Conservation (phyloP, 2,329 filamentous ascomycete genomes). For the Didymella exigua region DNA sequence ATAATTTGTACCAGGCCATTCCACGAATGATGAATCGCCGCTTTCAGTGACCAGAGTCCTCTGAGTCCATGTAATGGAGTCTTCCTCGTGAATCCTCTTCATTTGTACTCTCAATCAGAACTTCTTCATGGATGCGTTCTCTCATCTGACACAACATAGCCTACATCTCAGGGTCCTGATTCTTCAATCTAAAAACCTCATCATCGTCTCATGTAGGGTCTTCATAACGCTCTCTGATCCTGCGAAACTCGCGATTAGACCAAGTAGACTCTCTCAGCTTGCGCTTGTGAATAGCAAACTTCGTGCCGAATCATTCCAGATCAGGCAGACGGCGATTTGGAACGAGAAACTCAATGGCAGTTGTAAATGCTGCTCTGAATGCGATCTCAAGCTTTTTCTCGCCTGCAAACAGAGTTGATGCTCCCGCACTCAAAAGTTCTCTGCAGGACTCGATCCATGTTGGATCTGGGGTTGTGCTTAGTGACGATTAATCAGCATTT, state of each 20-base stretch:
- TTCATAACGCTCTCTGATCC: too few species aligned
- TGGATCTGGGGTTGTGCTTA: not conserved
- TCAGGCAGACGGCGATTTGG: too few species aligned
- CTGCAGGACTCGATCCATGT: not conserved
- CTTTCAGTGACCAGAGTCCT: not conserved
- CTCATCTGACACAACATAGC: too few species aligned
- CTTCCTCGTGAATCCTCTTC: not conserved
- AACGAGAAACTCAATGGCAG: too few species aligned
- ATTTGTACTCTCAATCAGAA: not conserved
- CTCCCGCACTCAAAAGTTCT: not conserved
- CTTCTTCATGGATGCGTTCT: not conserved
- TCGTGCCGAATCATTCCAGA: too few species aligned
- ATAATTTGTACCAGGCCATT: not conserved
- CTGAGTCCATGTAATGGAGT: not conserved
- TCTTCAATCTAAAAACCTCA: too few species aligned
- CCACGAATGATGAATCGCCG: not conserved
- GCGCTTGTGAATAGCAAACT: too few species aligned
- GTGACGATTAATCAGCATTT: not conserved
- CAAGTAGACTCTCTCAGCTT: too few species aligned
- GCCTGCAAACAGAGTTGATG: not conserved
- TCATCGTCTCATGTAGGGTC: too few species aligned
- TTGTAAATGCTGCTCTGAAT: too few species aligned
- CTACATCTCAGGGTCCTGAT: too few species aligned
- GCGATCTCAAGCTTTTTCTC: not conserved
- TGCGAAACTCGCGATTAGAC: too few species aligned